Base-by-base conservation (phyloP, 129 eudicot species). In the Chrysanthemum seticuspe region DNA sequence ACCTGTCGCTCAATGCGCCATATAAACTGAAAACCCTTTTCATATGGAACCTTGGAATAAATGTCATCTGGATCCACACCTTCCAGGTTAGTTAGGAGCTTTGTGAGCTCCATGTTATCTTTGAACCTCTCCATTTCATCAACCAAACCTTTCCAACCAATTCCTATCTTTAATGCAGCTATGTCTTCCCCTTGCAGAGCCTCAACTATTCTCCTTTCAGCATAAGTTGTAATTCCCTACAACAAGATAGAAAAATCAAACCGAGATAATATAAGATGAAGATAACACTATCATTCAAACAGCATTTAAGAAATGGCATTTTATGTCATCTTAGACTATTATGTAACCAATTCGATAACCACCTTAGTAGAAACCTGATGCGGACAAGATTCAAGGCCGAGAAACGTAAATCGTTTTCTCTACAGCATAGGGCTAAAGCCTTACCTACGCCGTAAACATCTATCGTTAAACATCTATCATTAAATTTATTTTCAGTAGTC, bases 1-100 rank as follows among this genome's bases (percentile, higher is more conserved):
- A 90, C 98, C 93, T 90, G 91, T 59, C 98, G 87, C 67, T 94
- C 98, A 47, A 94, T 90, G 75, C 97, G 92, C 97, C 93, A 90
- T 57, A 94, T 72, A 80, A 94, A 94, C 78, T 94, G 98, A 79
- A 87, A 94, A 13, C 98, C 98, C 83, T 94, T 94, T 81, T 90
- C 98, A 66, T 94, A 94, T 16, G 98, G 98, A 75, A 94, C 93
- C 72, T 73, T 74, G 74, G 97, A 94, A 63, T 94, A 90, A 48
- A 90, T 91, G 74, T 88, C 93, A 90, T 94, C 98, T 11, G 98
- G 98, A 49, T 94, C 97, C 18, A 94, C 98, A 8, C 96, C 97
- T 80, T 90, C 96, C 64, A 86, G 98, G 34, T 88, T 90, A 54
- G 92, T 90, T 79, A 78, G 79, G 52, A 94, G 96, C 65, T 94